These are phyloP conservation scores for Arabis hirsuta DNA, from an alignment of 345 rosid genomes.

Conservation along the genomic window DNA sequence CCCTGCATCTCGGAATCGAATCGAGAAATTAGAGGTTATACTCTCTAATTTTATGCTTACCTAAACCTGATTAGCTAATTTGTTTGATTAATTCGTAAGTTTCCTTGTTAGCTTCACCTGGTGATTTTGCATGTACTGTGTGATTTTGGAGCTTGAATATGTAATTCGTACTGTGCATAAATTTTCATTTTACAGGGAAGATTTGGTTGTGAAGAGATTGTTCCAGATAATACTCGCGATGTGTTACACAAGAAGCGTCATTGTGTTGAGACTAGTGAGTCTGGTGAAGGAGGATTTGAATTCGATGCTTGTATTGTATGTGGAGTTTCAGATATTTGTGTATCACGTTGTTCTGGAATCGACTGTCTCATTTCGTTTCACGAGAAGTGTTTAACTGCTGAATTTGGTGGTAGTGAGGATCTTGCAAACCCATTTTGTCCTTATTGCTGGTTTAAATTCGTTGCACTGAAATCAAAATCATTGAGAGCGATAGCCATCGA, in stretches of 20 bases:
- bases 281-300: background rate
- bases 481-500: background rate
- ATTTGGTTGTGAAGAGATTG: slow-evolving; percentile 10
- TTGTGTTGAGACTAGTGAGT: slow-evolving; percentile 15
- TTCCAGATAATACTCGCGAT: slow-evolving; percentile 24
- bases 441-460: slow-evolving; percentile 31
- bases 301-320: slow-evolving; percentile 37
- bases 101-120: background rate
- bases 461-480: background rate
- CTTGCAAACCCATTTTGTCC: slow-evolving; percentile 31
- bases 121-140: background rate
- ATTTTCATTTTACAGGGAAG: slow-evolving; percentile 3
- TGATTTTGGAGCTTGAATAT: background rate
- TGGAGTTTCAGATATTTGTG: background rate
- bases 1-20: too few relatives aligned
- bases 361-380: slow-evolving; percentile 33
- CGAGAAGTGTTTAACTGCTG: slow-evolving; percentile 32
- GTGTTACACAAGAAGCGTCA: slow-evolving; percentile 29
- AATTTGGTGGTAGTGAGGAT: slow-evolving; percentile 21
- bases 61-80: background rate
- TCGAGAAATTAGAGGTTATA: background rate
- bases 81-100: background rate
- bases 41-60: background rate
- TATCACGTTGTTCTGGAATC: slow-evolving; percentile 12
- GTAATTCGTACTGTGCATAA: background rate